phyloP scores from a whole-genome alignment of 2,329 filamentous ascomycete genomes.

The Aspergillus latus region DNA sequence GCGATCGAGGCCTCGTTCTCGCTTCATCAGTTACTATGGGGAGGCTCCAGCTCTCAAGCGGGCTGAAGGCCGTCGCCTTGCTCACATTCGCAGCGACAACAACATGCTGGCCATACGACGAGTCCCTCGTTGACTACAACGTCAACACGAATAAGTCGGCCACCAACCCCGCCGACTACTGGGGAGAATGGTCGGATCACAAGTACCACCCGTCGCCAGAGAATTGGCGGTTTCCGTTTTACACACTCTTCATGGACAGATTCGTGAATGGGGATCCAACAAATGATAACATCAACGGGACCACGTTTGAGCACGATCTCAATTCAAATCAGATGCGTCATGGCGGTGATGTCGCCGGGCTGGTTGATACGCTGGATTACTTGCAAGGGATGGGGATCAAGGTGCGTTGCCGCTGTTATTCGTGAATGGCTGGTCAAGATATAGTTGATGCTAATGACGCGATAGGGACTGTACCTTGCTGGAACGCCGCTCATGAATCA shows the following conservation, averaged over 20 bases:
- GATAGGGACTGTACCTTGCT: slow-evolving; percentile 60
- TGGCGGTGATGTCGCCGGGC: slow-evolving; percentile 60
- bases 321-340: slow-evolving; percentile 63
- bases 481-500: slow-evolving; percentile 65
- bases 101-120: slow-evolving; percentile 49
- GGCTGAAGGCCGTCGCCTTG: neutral
- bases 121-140: slow-evolving; percentile 55
- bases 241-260: slow-evolving; percentile 63
- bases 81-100: slow-evolving; percentile 21
- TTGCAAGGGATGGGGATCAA: slow-evolving; percentile 65
- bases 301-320: slow-evolving; percentile 60
- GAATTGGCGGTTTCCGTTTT: slow-evolving; percentile 67
- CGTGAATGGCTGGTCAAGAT: too few species aligned
- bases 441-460: slow-evolving; percentile 8
- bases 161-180: slow-evolving; percentile 57
- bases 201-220: slow-evolving; percentile 55
- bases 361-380: slow-evolving; percentile 63
- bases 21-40: too few species aligned
- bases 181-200: slow-evolving; percentile 47
- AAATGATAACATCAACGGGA: slow-evolving; percentile 64
- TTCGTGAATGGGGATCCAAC: slow-evolving; percentile 65
- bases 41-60: too few species aligned
- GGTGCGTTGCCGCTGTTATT: slow-evolving; percentile 38
- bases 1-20: too few species aligned
- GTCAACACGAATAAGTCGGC: slow-evolving; percentile 61